A percentile compares a stretch with the other conserved stretches of the same genome.
phyloP scores from a whole-genome alignment of 805 yeast species.

The Yamadazyma sp. region DNA sequence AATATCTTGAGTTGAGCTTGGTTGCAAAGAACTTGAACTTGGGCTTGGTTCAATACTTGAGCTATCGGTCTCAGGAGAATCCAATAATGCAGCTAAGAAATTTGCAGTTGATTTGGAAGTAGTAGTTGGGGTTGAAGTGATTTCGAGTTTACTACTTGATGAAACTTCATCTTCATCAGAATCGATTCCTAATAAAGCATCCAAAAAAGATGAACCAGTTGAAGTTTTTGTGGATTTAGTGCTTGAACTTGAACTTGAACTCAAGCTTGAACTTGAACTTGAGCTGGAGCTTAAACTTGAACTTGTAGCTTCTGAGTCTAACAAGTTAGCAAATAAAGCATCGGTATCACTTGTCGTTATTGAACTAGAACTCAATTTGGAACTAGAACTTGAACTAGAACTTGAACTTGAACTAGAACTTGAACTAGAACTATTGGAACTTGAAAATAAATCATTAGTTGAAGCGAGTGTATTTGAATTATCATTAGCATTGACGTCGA shows the following conservation, averaged over 20 bases:
- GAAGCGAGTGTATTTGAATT: neutral
- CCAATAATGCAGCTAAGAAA: no score
- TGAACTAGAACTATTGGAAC: conserved; percentile 9
- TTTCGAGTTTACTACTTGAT: neutral
- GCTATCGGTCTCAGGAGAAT: no score
- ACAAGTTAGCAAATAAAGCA: neutral
- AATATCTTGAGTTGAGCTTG: conserved; percentile 10
- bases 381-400: conserved; percentile 11
- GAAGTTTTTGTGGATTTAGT: conserved; percentile 5
- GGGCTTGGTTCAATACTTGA: no score
- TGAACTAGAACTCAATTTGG: conserved; percentile 14
- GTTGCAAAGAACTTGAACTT: conserved; percentile 6
- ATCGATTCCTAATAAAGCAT: conserved; percentile 4
- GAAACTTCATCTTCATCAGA: conserved; percentile 7
- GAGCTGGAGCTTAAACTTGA: conserved; percentile 13
- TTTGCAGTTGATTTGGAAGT: no score
- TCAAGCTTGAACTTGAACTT: conserved; percentile 14
- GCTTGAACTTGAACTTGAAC: conserved; percentile 8
- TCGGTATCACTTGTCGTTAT: conserved; percentile 3
- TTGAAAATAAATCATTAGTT: neutral
- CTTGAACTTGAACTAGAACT: conserved; percentile 4
- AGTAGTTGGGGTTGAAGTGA: neutral
- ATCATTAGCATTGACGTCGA: neutral
- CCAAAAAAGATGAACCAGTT: conserved; percentile 4
- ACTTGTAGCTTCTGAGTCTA: no score